Percentiles rank a stretch among this genome's conserved stretches.
Evolutionary conservation across 2,329 filamentous ascomycete species (phyloP).

Genomic region (Diaporthe aspalathi): DNA sequence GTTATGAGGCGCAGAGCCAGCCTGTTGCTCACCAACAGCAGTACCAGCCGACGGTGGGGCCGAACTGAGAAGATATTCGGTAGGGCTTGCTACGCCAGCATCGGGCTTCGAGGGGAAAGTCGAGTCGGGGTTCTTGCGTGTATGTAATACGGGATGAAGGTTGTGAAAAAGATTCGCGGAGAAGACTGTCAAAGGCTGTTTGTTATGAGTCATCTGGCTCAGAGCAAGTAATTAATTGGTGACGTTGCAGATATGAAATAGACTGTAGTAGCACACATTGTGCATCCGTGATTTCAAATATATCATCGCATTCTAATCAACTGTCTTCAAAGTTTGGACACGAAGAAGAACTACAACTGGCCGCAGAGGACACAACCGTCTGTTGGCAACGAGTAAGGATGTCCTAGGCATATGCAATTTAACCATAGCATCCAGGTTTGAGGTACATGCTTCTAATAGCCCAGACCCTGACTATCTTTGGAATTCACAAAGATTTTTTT

Average conservation of each 20-base stretch:
- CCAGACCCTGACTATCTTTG: too few relatives aligned
- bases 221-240: background rate
- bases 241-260: background rate
- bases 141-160: background rate
- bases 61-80: background rate
- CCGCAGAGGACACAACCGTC: too few relatives aligned
- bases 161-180: background rate
- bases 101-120: background rate
- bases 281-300: too few relatives aligned
- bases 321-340: too few relatives aligned
- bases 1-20: slow-evolving; percentile 32
- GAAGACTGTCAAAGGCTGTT: background rate
- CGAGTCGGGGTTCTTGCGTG: background rate
- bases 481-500: too few relatives aligned
- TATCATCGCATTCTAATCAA: too few relatives aligned
- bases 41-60: slow-evolving; percentile 19
- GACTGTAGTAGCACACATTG: background rate
- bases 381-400: too few relatives aligned
- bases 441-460: too few relatives aligned
- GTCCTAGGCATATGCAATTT: too few relatives aligned
- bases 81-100: background rate
- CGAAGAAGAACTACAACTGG: too few relatives aligned
- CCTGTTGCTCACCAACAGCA: slow-evolving; percentile 34
- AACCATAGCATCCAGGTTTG: too few relatives aligned
- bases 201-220: too few relatives aligned